These are phyloP conservation scores for Pichia sp. DNA, from an alignment of 1,139 yeast genomes.

Conservation along the genomic window DNA sequence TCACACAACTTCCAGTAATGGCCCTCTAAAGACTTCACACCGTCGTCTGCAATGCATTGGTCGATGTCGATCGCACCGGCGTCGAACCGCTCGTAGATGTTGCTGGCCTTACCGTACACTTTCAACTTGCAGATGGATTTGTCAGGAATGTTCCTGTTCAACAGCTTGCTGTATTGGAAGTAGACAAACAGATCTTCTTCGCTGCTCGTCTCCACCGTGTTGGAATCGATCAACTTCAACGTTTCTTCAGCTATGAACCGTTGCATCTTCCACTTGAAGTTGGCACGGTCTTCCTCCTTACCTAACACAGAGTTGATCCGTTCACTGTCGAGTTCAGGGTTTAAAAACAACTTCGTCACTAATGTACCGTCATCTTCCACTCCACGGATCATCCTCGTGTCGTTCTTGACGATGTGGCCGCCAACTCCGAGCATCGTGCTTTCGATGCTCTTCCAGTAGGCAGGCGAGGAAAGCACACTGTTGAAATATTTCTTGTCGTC, in stretches of 20 bases:
- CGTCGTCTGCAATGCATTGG: slow-evolving; percentile 1
- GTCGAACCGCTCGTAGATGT: slow-evolving; percentile 5
- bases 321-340: slow-evolving; percentile 16
- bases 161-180: slow-evolving; percentile 20
- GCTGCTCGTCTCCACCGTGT: slow-evolving; percentile 3
- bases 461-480: slow-evolving; percentile 15
- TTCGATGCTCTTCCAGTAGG: slow-evolving; percentile 11
- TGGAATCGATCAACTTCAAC: slow-evolving; percentile 15
- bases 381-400: neutral
- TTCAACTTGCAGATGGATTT: slow-evolving; percentile 14
- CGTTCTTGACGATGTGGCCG: neutral
- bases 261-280: slow-evolving; percentile 12
- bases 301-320: slow-evolving; percentile 8
- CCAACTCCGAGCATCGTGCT: neutral
- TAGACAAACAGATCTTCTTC: slow-evolving; percentile 24
- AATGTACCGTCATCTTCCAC: neutral
- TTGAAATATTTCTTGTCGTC: slow-evolving; percentile 11
- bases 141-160: slow-evolving; percentile 8
- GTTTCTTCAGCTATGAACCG: slow-evolving; percentile 20
- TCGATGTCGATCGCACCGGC: slow-evolving; percentile 18
- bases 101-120: slow-evolving; percentile 10
- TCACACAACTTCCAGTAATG: slow-evolving; percentile 30
- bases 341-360: slow-evolving; percentile 14
- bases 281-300: slow-evolving; percentile 3
- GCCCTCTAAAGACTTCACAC: slow-evolving; percentile 20